These are phyloP conservation scores for Exophiala lecanii-corni DNA, from an alignment of 2,329 filamentous ascomycete species.

Conservation along the genomic window DNA sequence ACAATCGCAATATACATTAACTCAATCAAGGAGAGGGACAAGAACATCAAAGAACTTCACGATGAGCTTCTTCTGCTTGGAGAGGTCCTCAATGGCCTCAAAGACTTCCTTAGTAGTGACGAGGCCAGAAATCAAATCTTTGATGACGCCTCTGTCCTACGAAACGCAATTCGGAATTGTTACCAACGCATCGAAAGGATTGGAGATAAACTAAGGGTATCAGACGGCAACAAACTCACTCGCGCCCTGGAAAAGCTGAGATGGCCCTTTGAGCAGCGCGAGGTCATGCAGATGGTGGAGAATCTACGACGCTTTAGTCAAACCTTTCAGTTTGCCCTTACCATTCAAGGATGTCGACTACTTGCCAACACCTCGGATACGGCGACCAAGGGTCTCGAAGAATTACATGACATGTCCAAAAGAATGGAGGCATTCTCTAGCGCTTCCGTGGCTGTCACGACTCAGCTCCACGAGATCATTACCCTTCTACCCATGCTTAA, in stretches of 20 bases:
- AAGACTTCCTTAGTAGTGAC: slow-evolving; percentile 20
- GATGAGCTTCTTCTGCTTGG: slow-evolving; percentile 22
- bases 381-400: slow-evolving; percentile 18
- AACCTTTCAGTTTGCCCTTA: slow-evolving; percentile 25
- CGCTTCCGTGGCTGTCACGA: slow-evolving; percentile 11
- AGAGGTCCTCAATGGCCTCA: slow-evolving; percentile 21
- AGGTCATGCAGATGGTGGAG: slow-evolving; percentile 22
- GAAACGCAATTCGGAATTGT: slow-evolving; percentile 22
- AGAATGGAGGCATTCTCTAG: slow-evolving; percentile 18
- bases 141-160: slow-evolving; percentile 21
- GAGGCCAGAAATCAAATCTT: slow-evolving; percentile 13
- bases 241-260: slow-evolving; percentile 22
- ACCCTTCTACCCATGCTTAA: slow-evolving; percentile 20
- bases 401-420: slow-evolving; percentile 16
- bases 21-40: slow-evolving; percentile 22
- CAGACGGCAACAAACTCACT: slow-evolving; percentile 14
- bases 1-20: slow-evolving; percentile 20
- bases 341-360: slow-evolving; percentile 21
- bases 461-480: slow-evolving; percentile 20
- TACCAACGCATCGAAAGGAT: slow-evolving; percentile 23
- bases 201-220: slow-evolving; percentile 19
- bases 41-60: slow-evolving; percentile 23
- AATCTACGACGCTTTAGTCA: slow-evolving; percentile 20
- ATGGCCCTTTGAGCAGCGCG: slow-evolving; percentile 26
- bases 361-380: slow-evolving; percentile 20